Percentiles rank a stretch among this genome's conserved stretches.
Conservation (phyloP, 2,329 filamentous ascomycete species). For the Furcasterigmium furcatum region DNA sequence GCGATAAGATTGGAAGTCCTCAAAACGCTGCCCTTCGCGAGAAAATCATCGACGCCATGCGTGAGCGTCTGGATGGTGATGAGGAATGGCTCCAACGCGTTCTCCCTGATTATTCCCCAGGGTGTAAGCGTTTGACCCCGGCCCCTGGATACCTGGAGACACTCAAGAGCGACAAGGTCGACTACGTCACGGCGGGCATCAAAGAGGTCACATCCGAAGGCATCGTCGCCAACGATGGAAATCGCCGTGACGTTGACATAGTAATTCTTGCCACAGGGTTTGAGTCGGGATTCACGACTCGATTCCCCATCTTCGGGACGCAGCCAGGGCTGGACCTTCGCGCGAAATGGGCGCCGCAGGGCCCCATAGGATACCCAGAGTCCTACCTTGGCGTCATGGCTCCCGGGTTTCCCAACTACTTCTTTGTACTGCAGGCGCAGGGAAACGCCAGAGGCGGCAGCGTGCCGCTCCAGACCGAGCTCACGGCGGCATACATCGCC, state of each 20-base stretch:
- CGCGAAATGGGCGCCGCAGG: slow-evolving; percentile 19
- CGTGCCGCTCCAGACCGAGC: slow-evolving; percentile 12
- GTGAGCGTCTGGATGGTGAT: background rate
- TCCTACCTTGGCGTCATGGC: slow-evolving; percentile 24
- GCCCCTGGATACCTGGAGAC: slow-evolving; percentile 19
- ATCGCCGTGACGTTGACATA: slow-evolving; percentile 17
- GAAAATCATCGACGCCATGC: background rate
- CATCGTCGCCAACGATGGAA: slow-evolving; percentile 19
- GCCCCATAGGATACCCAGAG: slow-evolving; percentile 11
- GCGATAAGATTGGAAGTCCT: background rate
- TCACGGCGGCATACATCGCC: slow-evolving; percentile 12
- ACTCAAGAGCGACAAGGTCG: slow-evolving; percentile 11
- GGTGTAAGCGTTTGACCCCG: slow-evolving; percentile 17
- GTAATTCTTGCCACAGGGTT: slow-evolving; percentile 20
- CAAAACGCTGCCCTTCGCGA: background rate
- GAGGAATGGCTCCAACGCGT: background rate
- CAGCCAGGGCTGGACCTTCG: slow-evolving; percentile 21
- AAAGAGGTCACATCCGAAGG: slow-evolving; percentile 21
- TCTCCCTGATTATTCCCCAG: slow-evolving; percentile 13
- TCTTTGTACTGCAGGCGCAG: slow-evolving; percentile 23
- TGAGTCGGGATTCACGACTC: slow-evolving; percentile 20
- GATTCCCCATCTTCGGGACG: slow-evolving; percentile 43
- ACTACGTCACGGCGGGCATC: slow-evolving; percentile 33
- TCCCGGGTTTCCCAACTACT: slow-evolving; percentile 21
- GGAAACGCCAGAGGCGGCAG: slow-evolving; percentile 10